Base-by-base conservation (phyloP, 345 rosid species). In the Anastatica hierochuntica region DNA sequence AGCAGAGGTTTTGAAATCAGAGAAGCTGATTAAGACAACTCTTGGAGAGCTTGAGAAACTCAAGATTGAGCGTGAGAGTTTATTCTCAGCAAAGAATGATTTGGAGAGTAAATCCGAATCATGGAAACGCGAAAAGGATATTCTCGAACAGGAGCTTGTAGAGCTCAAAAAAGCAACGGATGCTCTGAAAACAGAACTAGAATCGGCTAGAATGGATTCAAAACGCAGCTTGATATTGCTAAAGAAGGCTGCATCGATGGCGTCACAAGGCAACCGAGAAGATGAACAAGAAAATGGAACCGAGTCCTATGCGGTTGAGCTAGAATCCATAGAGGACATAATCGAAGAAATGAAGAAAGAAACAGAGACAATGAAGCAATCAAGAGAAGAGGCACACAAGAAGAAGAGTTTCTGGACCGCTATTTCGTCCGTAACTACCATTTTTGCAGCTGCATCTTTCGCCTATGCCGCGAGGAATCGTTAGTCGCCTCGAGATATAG, bases 361-460 rank as follows among this genome's bases (percentile, higher is more conserved):
- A 69, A 62, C 74, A 14, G 80, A 66, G 56, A 27, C 35, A 10
- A 67, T 92, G 76, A 61, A 73, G 64, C 69, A 75, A 21, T 76
- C 81, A 0, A 64, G 77, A 10, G 76, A 62, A 37, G 75, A 74
- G 58, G 89, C 78, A 13, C 62, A 72, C 2, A 81, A 76, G 73
- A 76, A 76, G 73, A 88, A 74, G 68, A 68, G 66, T 56, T 66
- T 88, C 17, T 79, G 88, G 88, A 74, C 88, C 24, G 3, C 75
- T 57, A 63, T 92, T 20, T 78, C 97, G 39, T 88, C 98, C 1
- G 80, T 80, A 44, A 60, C 94, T 20, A 80, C 95, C n/a, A 29
- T 92, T 62, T 34, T 92, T 70, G 76, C 67, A 43, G 79, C 83
- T 45, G 66, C 68, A 13, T 33, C 45, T 21, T 58, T 38, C n/a